Evolutionary conservation across 2,329 filamentous ascomycete species (phyloP), one percentile per base, ranked within the genome.

Genomic region (Ascochyta rabiei): DNA sequence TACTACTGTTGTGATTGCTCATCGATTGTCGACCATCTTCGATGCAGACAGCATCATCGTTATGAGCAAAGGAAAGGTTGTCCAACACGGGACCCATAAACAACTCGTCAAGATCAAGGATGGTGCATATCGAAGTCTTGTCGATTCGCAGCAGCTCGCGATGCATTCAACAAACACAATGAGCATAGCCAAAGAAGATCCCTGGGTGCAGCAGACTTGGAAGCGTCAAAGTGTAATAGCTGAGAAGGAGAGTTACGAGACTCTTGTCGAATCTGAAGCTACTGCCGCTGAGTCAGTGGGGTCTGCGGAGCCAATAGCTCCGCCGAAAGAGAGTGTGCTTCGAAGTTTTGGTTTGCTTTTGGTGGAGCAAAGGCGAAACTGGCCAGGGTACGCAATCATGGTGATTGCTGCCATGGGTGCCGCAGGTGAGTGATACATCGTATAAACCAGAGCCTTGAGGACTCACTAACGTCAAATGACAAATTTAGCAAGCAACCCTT

Each of bases 1-100:
- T 48, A 98, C 93, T 0, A 97, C 93, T 4, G 96, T 97, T 65
- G 89, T 92, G 8, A 97, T 98, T 74, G 93, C 93, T 42, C 93
- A 98, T 77, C 87, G 93, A 64, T 80, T 98, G 10, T 96, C 91
- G 0, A 97, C 93, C 6, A 96, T 97, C 77, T 91, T 86, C 69
- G 85, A 88, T 60, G 90, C 90, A 2, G 87, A 93, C 68, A 84
- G 31, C 18, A 95, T 95, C 52, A 79, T 91, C 7, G 90, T 95
- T 1, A 74, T 95, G 40, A 81, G 86, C 45, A 84, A 86, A 62
- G 90, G 91, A 2, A 75, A 79, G 42, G 84, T 91, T 0, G 80
- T 87, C 13, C 89, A 96, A 70, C 78, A 86, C 58, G 90, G 91
- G 0, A 90, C 84, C 0, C 91, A 96, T 62, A 82, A 89, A 10